Conservation (phyloP, 169 alveolate genomes). For the Eimeria brunetti region DNA sequence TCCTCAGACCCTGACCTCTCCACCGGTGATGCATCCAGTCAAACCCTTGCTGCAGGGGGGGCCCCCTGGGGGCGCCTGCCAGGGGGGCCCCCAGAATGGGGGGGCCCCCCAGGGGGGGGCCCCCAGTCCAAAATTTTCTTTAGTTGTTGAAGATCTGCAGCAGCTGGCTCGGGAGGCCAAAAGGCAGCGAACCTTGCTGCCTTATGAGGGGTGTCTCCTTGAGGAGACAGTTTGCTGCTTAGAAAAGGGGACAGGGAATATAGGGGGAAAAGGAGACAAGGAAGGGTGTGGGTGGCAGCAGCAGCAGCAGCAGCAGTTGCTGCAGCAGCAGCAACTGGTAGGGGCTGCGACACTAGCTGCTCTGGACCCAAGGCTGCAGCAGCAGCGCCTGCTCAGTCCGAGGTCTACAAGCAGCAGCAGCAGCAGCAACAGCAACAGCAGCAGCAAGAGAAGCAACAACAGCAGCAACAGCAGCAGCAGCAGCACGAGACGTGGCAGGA, state of each 20-base stretch:
- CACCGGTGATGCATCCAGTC: not conserved
- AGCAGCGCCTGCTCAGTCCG: not conserved
- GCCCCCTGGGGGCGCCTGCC: not conserved
- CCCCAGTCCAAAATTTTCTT: not conserved
- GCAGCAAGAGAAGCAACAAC: not conserved
- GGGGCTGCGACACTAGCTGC: not conserved
- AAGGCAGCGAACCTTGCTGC: not conserved
- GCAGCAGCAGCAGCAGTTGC: conserved; percentile 29
- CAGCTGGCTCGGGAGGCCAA: not conserved
- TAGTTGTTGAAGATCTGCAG: not conserved
- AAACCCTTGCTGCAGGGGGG: not conserved
- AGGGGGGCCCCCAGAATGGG: not conserved
- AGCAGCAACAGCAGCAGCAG: not conserved
- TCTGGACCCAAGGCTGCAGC: not conserved
- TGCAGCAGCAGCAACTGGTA: not conserved
- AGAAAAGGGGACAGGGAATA: not conserved
- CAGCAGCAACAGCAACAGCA: not conserved
- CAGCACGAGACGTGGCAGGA: not conserved
- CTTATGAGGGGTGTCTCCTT: not conserved
- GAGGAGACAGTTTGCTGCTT: not conserved
- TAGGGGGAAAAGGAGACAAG: not conserved
- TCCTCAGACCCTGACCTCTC: not conserved
- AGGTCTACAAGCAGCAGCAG: not conserved
- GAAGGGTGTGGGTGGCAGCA: not conserved
- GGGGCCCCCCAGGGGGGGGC: not conserved